Evolutionary conservation across 208 protist species (phyloP).

Genomic region (Leishmania martiniquensis): DNA sequence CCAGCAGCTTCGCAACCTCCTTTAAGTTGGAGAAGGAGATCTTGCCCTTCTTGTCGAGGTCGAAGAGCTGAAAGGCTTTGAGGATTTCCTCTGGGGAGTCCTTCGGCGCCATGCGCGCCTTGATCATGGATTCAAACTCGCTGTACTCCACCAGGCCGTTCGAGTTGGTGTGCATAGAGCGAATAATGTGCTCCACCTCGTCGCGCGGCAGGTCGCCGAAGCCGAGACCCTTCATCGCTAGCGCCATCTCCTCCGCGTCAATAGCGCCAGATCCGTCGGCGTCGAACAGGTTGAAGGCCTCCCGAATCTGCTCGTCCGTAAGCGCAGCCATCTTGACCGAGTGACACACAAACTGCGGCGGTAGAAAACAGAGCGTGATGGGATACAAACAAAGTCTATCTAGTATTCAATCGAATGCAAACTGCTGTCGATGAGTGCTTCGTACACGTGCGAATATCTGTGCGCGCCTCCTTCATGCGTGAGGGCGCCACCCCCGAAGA

Average conservation of each 20-base stretch:
- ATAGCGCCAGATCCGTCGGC: conserved; percentile 94
- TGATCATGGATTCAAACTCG: conserved; percentile 93
- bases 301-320: conserved; percentile 93
- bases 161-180: conserved; percentile 77
- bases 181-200: conserved; percentile 93
- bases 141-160: conserved; percentile 92
- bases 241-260: conserved; percentile 94
- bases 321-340: conserved; percentile 79
- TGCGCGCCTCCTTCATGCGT: background rate
- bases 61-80: conserved; percentile 97
- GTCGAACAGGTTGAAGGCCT: conserved; percentile 99
- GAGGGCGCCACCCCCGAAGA: background rate
- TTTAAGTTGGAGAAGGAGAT: conserved; percentile 98
- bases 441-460: background rate
- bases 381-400: conserved; percentile 3
- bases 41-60: conserved; percentile 96
- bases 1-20: conserved; percentile 94
- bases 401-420: background rate
- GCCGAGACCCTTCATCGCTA: conserved; percentile 96
- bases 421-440: background rate
- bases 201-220: conserved; percentile 94
- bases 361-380: background rate
- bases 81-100: conserved; percentile 95
- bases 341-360: background rate
- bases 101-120: conserved; percentile 90